These are phyloP conservation scores for Vanrija sp. DNA, from an alignment of 1,284 basidiomycete genomes.

Conservation along the genomic window DNA sequence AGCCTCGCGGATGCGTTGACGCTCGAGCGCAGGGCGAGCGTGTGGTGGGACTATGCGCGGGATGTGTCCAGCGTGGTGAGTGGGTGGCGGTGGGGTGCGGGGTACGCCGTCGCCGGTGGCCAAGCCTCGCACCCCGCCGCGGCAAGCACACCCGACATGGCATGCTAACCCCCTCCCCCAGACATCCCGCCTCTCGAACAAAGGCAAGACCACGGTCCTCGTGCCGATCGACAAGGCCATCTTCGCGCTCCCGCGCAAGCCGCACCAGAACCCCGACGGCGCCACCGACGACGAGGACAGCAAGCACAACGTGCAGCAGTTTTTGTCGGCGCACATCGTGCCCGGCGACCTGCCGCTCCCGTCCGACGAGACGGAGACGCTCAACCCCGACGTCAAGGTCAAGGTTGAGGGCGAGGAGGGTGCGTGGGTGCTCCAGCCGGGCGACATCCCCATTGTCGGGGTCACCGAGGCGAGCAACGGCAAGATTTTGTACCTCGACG, in stretches of 20 bases:
- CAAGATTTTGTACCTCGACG: constrained; percentile 38
- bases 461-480: constrained; percentile 44
- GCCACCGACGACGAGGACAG: constrained; percentile 21
- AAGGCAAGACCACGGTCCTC: constrained; percentile 37
- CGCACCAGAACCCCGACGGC: constrained; percentile 29
- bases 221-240: constrained; percentile 45
- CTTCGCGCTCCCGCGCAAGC: constrained; percentile 38
- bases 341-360: constrained; percentile 22
- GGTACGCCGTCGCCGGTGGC: not conserved
- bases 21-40: constrained; percentile 31
- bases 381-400: constrained; percentile 25
- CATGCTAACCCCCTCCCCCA: constrained; percentile 3
- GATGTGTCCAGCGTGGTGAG: constrained; percentile 37
- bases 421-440: constrained; percentile 35
- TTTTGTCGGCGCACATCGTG: constrained; percentile 41
- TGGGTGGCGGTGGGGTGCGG: not conserved
- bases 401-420: constrained; percentile 23
- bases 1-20: constrained; percentile 41
- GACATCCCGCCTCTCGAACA: constrained; percentile 19
- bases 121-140: no score
- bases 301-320: constrained; percentile 33
- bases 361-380: constrained; percentile 20
- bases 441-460: constrained; percentile 36
- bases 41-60: constrained; percentile 46
- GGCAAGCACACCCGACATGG: not conserved